These are phyloP conservation scores for Allantophomopsis lycopodina DNA, from an alignment of 2,329 filamentous ascomycete species.

Conservation along the genomic window DNA sequence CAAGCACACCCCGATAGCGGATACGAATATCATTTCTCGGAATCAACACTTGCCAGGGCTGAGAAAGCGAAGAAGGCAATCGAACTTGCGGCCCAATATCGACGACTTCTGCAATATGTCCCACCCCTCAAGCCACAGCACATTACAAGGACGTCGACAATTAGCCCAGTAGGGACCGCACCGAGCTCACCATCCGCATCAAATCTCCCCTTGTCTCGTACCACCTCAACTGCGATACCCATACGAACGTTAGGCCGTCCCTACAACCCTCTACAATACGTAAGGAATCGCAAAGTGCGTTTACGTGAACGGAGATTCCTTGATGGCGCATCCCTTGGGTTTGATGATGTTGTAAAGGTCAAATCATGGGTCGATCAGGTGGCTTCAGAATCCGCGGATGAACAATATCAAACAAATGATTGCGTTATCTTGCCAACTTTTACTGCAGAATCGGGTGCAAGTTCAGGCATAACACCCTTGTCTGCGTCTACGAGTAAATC, in stretches of 20 bases:
- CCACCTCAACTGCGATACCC: conserved; percentile 20
- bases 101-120: conserved; percentile 64
- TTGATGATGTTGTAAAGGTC: conserved; percentile 59
- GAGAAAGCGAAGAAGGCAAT: conserved; percentile 77
- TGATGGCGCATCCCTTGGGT: conserved; percentile 63
- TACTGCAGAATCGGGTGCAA: conserved; percentile 7
- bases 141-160: conserved; percentile 22
- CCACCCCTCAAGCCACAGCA: conserved; percentile 50
- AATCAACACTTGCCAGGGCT: conserved; percentile 67
- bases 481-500: conserved; percentile 23
- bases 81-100: conserved; percentile 75
- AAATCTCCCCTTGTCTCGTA: conserved; percentile 18
- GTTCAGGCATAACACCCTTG: conserved; percentile 11
- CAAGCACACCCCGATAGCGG: conserved; percentile 5
- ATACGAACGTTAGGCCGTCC: conserved; percentile 40
- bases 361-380: conserved; percentile 66
- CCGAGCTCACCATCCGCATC: conserved; percentile 23
- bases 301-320: conserved; percentile 64
- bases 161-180: conserved; percentile 22
- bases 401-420: conserved; percentile 14
- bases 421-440: conserved; percentile 26
- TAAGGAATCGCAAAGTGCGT: conserved; percentile 79
- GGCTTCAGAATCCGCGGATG: conserved; percentile 7
- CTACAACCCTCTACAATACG: conserved; percentile 88
- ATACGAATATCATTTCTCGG: conserved; percentile 56